A percentile compares a stretch with the other conserved stretches of the same genome.
phyloP scores from a whole-genome alignment of 208 protist genomes.

The Wallacemonas collosoma region DNA sequence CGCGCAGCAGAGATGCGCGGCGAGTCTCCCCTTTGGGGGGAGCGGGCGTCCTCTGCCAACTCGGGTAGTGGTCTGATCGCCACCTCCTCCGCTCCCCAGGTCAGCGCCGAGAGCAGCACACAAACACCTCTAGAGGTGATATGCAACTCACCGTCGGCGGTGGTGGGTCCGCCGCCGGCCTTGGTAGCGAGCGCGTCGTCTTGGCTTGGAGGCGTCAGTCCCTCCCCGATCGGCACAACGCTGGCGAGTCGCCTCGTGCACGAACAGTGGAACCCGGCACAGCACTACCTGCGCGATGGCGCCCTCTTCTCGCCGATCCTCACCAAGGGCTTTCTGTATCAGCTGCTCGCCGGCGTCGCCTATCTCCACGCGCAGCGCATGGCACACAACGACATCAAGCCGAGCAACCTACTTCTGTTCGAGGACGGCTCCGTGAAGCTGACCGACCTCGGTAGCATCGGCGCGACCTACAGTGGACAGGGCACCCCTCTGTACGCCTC shows the following conservation, averaged over 20 bases:
- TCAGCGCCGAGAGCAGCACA: neutral
- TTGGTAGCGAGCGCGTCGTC: too few species aligned
- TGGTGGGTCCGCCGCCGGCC: too few species aligned
- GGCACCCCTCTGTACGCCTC: conserved; percentile 88
- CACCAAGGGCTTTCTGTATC: conserved; percentile 73
- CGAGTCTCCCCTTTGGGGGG: too few species aligned
- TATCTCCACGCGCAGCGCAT: conserved; percentile 81
- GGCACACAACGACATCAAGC: conserved; percentile 89
- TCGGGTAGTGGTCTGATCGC: too few species aligned
- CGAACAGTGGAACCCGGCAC: conserved; percentile 17
- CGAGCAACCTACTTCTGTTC: conserved; percentile 81
- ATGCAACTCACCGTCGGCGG: too few species aligned
- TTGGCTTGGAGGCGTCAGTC: neutral
- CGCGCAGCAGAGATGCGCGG: neutral
- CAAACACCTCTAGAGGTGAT: too few species aligned
- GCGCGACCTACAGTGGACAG: conserved; percentile 57
- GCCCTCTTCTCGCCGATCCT: conserved; percentile 57
- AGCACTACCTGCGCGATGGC: conserved; percentile 18
- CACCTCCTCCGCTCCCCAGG: neutral
- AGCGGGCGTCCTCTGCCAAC: too few species aligned
- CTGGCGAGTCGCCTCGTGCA: conserved; percentile 5
- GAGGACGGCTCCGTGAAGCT: conserved; percentile 77
- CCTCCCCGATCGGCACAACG: neutral
- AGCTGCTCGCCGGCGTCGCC: conserved; percentile 63
- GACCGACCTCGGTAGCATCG: conserved; percentile 69